Base-by-base conservation (phyloP, 1,284 basidiomycete genomes). In the Cutaneotrichosporon sp. region DNA sequence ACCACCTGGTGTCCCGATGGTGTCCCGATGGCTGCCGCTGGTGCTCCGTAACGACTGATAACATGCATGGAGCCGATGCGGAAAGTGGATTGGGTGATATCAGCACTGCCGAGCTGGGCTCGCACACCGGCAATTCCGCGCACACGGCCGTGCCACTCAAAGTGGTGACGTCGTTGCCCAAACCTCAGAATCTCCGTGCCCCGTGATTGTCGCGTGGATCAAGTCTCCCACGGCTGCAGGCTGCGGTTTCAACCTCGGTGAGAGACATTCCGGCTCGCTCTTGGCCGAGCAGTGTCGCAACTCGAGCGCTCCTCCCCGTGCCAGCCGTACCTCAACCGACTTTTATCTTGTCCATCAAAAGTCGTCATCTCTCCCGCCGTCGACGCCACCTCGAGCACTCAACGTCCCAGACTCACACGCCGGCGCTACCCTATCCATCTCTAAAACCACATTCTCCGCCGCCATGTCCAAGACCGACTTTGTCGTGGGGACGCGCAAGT, bases 401-500 rank as follows among this genome's bases (percentile, higher is more conserved):
- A 14, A n/a, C 18, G 6, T 14, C 18, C 16, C 38, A 18, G 7
- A 7, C 24, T 47, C 3, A 9, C 10, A 47, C 45, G 22, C n/a
- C 38, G 16, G 38, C 38, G 38, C 38, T 6, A 42, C 18, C 4
- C 34, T 36, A 29, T 29, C 29, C 29, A 9, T 13, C 38, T n/a
- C 9, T 18, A 14, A 42, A 42, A 42, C 5, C 29, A 9, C n/a
- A n/a, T n/a, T n/a, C n/a, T n/a, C n/a, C n/a, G n/a, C n/a, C 47
- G 27, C 27, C 47, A 50, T 50, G 47, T 50, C 47, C 51, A 53
- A 53, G 31, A 24, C 33, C 51, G 51, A 53, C 13, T 53, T 53
- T n/a, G 51, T 53, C 22, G 83, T 97, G 53, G 94, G 92, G 58
- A 95, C 94, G 11, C 85, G 94, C 54, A 86, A 85, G 56, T 94